These are phyloP conservation scores for Lipomyces orientalis DNA, from an alignment of 805 yeast genomes.

Conservation along the genomic window DNA sequence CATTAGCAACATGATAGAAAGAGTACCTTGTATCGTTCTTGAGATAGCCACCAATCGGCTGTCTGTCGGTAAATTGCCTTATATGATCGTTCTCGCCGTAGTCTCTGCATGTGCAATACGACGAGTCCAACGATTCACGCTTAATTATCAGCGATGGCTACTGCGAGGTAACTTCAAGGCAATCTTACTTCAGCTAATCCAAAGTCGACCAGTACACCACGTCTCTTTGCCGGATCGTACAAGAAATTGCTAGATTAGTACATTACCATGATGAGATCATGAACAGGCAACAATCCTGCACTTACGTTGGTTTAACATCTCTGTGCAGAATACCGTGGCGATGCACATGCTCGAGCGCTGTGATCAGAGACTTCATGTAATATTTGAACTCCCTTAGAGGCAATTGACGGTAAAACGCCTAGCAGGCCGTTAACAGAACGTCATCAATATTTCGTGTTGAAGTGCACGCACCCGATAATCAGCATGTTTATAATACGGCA, in stretches of 20 bases:
- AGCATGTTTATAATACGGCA: slow-evolving; percentile 88
- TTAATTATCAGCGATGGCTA: not conserved
- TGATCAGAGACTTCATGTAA: slow-evolving; percentile 79
- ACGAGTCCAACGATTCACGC: slow-evolving; percentile 31
- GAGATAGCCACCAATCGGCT: slow-evolving; percentile 68
- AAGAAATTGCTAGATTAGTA: slow-evolving; percentile 63
- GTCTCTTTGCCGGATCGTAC: slow-evolving; percentile 66
- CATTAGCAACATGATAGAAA: not conserved
- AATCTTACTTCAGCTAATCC: slow-evolving; percentile 76
- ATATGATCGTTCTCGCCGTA: slow-evolving; percentile 33
- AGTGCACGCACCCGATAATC: slow-evolving; percentile 65
- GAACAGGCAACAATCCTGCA: slow-evolving; percentile 38
- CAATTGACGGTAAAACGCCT: slow-evolving; percentile 76
- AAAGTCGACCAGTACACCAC: slow-evolving; percentile 88
- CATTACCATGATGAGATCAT: slow-evolving; percentile 40
- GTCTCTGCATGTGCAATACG: slow-evolving; percentile 36
- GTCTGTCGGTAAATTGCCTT: slow-evolving; percentile 42
- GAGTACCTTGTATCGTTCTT: slow-evolving; percentile 74
- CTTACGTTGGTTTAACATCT: slow-evolving; percentile 82
- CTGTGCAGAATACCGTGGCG: slow-evolving; percentile 81
- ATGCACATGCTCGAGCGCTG: slow-evolving; percentile 78
- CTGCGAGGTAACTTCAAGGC: not conserved
- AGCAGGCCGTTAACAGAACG: not conserved
- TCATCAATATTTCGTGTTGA: not conserved
- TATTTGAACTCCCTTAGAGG: slow-evolving; percentile 78